Base-by-base conservation (phyloP, 1,139 yeast species). In the Scheffersomyces quercinus region DNA sequence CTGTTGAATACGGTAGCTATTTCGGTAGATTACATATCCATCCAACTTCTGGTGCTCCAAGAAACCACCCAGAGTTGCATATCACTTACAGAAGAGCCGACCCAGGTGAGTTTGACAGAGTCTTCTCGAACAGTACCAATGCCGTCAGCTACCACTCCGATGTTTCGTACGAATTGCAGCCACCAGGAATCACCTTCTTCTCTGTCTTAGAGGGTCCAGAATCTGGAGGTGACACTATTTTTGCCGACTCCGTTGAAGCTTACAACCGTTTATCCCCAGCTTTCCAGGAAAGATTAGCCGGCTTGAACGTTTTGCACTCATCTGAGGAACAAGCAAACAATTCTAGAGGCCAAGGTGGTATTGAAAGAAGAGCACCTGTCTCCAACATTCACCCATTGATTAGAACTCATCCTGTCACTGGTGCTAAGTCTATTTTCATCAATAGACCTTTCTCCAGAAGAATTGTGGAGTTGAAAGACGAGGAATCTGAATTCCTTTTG, bases 21-120 rank as follows among this genome's bases (percentile, higher is more conserved):
- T 54, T 58, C 38, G 55, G 62, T 11, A 80, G 81, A 9, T 70
- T 84, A 42, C 93, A 85, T 64, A 74, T 81, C 43, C 93, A 86
- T 57, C 88, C 90, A 39, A 82, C 88, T 3, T 80, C 88, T 6
- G 87, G 88, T 9, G 77, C 86, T 7, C 91, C 91, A 30, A 66
- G 67, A 45, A 76, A 67, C 43, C 67, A 70, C 51, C 79, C 85
- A 2, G 84, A 83, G 53, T 70, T 85, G 49, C 90, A 83, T 55
- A 67, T 83, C 43, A 81, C 82, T 20, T 83, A 76, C 61, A 73
- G 82, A 51, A 70, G 81, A 51, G 75, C 80, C 26, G 75, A 73
- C 11, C 38, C 39, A 7, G 38, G 36, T 4, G 58, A 56, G 40
- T 49, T 55, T 26, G 53, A 53, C 29, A 36, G 53, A 11, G 51